Base-by-base conservation (phyloP, 352 stramenopile species). In the Thalassiosira pacifica region DNA sequence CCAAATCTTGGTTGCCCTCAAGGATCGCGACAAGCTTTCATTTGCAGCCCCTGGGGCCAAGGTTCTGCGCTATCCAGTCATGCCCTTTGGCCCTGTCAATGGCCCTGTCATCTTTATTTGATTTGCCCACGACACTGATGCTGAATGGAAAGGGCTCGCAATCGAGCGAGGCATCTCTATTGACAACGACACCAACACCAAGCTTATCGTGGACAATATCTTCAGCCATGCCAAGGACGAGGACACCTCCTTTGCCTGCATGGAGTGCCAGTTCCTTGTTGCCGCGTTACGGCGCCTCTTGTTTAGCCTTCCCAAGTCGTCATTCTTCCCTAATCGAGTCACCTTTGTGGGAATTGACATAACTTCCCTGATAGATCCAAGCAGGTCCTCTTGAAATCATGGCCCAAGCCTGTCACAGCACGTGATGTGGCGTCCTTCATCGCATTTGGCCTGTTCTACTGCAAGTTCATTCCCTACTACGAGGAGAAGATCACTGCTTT, bases 71-170 rank as follows among this genome's bases (percentile, higher is more conserved):
- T 85, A 57, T 18, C 26, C 22, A 6, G 69, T 85, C 0, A 85
- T 85, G 78, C 78, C 78, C 16, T 80, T 85, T 10, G 78, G 69
- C 4, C 69, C 67, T 0, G 69, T 75, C 11, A 85, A 85, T 29
- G 64, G 60, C 2, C 69, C 69, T 11, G 24, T 31, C 0, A 80
- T 45, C 0, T 85, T 80, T 34, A 80, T 85, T n/a, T 19, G 52
- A 6, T 76, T 85, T 16, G 80, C 80, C n/a, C 69, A 76, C n/a
- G 78, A 85, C 24, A 60, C 76, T 1, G 31, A 73, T 57, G 31
- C 16, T 34, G 55, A n/a, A 0, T 85, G 78, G 78, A 73, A 85
- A 22, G 34, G 10, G 34, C 4, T 42, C 10, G 34, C 34, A 11
- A 4, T 4, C 34, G 4, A 4, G 10, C 34, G 10, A 4, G 34